Evolutionary conservation across 2,329 filamentous ascomycete species (phyloP), one percentile per base, ranked within the genome.

Genomic region (Microdochium trichocladiopsis): DNA sequence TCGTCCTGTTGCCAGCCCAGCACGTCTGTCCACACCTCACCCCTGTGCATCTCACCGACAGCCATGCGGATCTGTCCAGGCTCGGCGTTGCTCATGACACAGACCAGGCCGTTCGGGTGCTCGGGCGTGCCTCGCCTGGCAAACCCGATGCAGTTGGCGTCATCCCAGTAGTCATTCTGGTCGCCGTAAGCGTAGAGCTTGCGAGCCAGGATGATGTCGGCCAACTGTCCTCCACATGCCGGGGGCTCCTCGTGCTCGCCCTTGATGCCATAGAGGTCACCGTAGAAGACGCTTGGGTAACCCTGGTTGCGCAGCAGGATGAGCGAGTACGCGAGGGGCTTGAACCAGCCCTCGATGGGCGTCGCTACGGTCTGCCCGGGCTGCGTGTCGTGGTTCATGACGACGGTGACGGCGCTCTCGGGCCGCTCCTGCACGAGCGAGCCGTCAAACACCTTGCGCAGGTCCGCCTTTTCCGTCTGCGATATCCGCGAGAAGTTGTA

Each of bases 321-420:
- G 47, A 90, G 74, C 1, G 84, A 72, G 65, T 90, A 89, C 12
- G 86, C 87, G 16, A 90, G 73, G 0, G 84, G 78, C 65, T 88
- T 88, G 72, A 90, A 87, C 69, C 80, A 84, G 24, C 75, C 72
- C 52, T 82, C 76, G 41, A 90, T 79, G 1, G 79, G 78, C 0
- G 82, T 80, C 58, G 79, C 56, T 10, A 72, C 63, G 2, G 68
- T 66, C 50, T 72, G 69, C 56, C 65, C 66, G 0, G 69, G 69
- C 53, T 72, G 69, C 0, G 86, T 89, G 63, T 90, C 86, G 68
- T 89, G 86, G 66, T 88, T 89, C 67, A 82, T 82, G 1, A 89
- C 84, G 4, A 88, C 76, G 0, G 85, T 88, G 43, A 71, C 70
- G 1, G 70, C 68, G 47, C 66, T 66, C 28, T 70, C 55, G 2